Conservation (phyloP, 2,329 filamentous ascomycete species). For the Cordyceps tenuipes region DNA sequence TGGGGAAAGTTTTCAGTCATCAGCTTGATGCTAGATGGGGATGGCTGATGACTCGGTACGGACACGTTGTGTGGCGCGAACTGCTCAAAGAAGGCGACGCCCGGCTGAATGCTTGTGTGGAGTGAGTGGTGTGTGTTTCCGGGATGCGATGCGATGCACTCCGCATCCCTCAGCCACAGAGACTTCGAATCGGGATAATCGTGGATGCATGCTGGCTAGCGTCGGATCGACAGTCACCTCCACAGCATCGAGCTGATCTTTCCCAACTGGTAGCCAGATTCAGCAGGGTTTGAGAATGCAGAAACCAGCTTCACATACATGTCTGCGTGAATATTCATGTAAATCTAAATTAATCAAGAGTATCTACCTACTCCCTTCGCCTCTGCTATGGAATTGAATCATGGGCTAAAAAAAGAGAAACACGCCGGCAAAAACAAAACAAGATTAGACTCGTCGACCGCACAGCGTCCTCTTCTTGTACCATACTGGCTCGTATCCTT, state of each 20-base stretch:
- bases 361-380: conserved; percentile 9
- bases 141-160: not conserved
- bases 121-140: too few species aligned
- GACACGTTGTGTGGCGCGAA: too few species aligned
- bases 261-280: not conserved
- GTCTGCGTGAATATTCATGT: not conserved
- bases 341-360: conserved; percentile 11
- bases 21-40: too few species aligned
- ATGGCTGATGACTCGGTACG: too few species aligned
- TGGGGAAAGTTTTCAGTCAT: too few species aligned
- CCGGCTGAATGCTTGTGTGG: not conserved
- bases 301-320: not conserved
- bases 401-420: conserved; percentile 1
- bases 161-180: conserved; percentile 4
- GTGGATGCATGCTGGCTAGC: not conserved
- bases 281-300: not conserved
- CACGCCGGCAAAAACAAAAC: conserved; percentile 6
- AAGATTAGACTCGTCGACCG: not conserved
- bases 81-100: not conserved
- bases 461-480: not conserved
- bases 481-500: not conserved
- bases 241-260: not conserved
- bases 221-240: conserved; percentile 5
- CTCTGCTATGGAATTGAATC: conserved; percentile 11
- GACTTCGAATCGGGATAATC: not conserved